Conservation (phyloP, 306 rosid genomes). For the Quercus glauca region DNA sequence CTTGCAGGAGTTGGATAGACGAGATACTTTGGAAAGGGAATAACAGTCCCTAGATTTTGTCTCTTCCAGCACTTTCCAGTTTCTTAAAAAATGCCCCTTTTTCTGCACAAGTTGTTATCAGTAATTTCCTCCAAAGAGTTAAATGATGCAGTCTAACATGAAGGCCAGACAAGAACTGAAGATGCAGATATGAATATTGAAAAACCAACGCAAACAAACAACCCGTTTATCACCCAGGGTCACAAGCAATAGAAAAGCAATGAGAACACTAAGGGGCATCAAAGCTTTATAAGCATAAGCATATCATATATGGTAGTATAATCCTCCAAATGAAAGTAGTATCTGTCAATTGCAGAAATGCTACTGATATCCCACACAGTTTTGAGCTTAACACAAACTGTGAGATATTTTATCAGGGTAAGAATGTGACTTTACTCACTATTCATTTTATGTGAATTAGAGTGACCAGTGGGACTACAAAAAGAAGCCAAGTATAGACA, state of each 20-base stretch:
- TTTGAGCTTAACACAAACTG: background rate
- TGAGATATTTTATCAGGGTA: background rate
- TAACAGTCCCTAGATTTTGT: constrained; percentile 35
- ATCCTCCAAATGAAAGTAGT: background rate
- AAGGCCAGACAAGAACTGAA: background rate
- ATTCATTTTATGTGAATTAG: background rate
- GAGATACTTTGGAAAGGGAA: constrained; percentile 50
- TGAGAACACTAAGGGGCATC: background rate
- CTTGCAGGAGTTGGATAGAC: constrained; percentile 43
- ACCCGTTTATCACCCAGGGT: background rate
- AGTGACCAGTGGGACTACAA: background rate
- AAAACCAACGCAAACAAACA: constrained; percentile 10
- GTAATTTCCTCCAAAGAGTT: background rate
- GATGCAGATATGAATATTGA: background rate
- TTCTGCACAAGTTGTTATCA: constrained; percentile 26
- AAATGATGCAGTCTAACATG: background rate
- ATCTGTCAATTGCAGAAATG: background rate
- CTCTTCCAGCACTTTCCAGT: constrained; percentile 68
- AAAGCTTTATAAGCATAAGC: background rate
- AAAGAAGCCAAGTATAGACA: background rate
- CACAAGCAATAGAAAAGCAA: background rate
- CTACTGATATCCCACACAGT: background rate
- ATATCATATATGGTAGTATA: background rate
- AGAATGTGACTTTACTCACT: background rate
- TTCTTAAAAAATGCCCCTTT: constrained; percentile 31